A percentile compares a stretch with the other conserved stretches of the same genome.
These are phyloP conservation scores for Lenzites betulinus DNA, from an alignment of 768 basidiomycete genomes.

Conservation along the genomic window DNA sequence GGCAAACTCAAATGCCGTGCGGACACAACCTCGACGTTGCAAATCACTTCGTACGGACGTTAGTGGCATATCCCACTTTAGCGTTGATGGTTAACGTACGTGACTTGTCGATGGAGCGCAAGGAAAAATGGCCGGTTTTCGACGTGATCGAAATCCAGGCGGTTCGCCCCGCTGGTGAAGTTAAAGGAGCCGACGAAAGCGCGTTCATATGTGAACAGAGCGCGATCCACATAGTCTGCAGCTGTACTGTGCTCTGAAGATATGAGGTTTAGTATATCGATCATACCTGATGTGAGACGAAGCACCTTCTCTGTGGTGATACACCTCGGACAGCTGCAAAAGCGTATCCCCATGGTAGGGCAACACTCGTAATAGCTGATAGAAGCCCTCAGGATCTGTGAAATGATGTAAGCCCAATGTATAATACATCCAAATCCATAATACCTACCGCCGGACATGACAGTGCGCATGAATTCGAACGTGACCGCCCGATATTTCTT, in stretches of 20 bases:
- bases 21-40: conserved; percentile 83
- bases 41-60: conserved; percentile 58
- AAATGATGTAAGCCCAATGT: not conserved
- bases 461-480: conserved; percentile 76
- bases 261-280: not conserved
- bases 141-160: conserved; percentile 87
- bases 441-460: conserved; percentile 77
- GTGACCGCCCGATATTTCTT: conserved; percentile 83
- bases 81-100: conserved; percentile 45
- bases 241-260: conserved; percentile 75
- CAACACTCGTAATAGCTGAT: conserved; percentile 68
- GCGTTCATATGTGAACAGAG: conserved; percentile 91
- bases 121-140: conserved; percentile 95
- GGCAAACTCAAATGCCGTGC: conserved; percentile 91
- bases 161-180: conserved; percentile 76
- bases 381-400: conserved; percentile 77
- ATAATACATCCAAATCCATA: not conserved
- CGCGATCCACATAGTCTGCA: conserved; percentile 88
- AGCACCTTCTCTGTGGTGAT: conserved; percentile 83
- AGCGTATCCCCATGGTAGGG: conserved; percentile 96
- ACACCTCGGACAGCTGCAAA: conserved; percentile 83
- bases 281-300: not conserved
- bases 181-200: conserved; percentile 86
- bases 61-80: not conserved
- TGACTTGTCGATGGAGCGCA: conserved; percentile 80